phyloP scores from a whole-genome alignment of 805 yeast species.

The Sugiyamaella smithiae region DNA sequence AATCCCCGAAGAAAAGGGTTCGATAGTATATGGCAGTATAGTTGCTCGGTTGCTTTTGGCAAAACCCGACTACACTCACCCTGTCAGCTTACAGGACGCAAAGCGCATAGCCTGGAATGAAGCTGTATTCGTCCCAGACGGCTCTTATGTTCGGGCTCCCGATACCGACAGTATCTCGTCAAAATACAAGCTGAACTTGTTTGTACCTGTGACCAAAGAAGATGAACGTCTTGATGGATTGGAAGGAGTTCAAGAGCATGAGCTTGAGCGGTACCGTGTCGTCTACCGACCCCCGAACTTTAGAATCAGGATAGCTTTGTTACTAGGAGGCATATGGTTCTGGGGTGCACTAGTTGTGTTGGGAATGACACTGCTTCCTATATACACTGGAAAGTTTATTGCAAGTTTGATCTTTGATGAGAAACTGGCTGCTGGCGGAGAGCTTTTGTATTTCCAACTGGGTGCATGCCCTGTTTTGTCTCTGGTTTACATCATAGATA shows the following conservation, averaged over 20 bases:
- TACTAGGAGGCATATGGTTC: conserved; percentile 49
- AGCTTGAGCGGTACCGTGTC: conserved; percentile 53
- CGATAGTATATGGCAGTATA: conserved; percentile 52
- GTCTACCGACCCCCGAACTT: conserved; percentile 88
- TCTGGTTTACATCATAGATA: not conserved
- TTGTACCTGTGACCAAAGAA: conserved; percentile 78
- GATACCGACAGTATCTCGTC: conserved; percentile 72
- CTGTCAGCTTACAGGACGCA: conserved; percentile 48
- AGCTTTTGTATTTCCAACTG: conserved; percentile 22
- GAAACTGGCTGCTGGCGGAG: conserved; percentile 19
- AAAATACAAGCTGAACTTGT: conserved; percentile 54
- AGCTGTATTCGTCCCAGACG: conserved; percentile 75
- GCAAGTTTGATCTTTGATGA: conserved; percentile 7
- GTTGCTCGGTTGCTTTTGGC: conserved; percentile 43
- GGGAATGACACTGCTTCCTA: conserved; percentile 27
- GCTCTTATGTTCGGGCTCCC: conserved; percentile 83
- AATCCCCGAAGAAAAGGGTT: conserved; percentile 67
- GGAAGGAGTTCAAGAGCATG: conserved; percentile 42
- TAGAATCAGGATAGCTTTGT: conserved; percentile 50
- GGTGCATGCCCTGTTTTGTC: conserved; percentile 19
- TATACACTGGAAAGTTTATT: conserved; percentile 29
- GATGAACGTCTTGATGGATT: conserved; percentile 54
- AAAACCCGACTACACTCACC: conserved; percentile 56
- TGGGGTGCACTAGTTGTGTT: conserved; percentile 33
- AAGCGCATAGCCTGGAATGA: conserved; percentile 42